Evolutionary conservation across 1,284 basidiomycete genomes (phyloP).

Genomic region (Exobasidium cylindrosporum): DNA sequence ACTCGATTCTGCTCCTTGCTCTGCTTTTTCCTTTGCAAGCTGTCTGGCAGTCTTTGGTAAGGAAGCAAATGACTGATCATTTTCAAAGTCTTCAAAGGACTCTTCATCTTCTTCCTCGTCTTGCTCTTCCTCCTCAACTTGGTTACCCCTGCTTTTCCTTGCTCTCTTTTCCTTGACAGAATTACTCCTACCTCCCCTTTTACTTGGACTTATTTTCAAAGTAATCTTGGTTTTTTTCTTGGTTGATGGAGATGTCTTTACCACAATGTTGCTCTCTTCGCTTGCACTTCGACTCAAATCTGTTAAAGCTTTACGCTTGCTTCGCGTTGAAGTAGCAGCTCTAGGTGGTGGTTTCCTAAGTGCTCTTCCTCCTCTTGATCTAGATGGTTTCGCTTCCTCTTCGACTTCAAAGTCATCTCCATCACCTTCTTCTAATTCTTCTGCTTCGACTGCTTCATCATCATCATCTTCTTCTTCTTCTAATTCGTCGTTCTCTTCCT

Average conservation of each 20-base stretch:
- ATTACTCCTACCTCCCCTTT: background rate
- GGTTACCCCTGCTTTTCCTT: slow-evolving; percentile 1
- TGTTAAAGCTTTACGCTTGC: background rate
- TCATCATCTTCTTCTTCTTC: slow-evolving; percentile 10
- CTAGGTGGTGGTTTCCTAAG: slow-evolving; percentile 15
- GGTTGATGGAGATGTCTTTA: background rate
- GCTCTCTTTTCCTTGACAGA: background rate
- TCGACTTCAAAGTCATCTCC: background rate
- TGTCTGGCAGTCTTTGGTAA: slow-evolving; percentile 49
- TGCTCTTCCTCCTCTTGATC: background rate
- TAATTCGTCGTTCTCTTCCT: slow-evolving; percentile 1
- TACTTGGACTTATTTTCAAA: background rate
- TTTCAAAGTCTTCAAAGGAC: slow-evolving; percentile 21
- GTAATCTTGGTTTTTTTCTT: slow-evolving; percentile 6
- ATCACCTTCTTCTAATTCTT: background rate
- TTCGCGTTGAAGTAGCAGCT: slow-evolving; percentile 14
- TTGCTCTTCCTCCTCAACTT: slow-evolving; percentile 8
- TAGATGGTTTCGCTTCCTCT: background rate
- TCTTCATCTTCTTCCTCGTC: slow-evolving; percentile 13
- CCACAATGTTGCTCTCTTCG: slow-evolving; percentile 5
- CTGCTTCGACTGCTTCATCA: background rate
- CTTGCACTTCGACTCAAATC: slow-evolving; percentile 3
- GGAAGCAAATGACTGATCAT: slow-evolving; percentile 11
- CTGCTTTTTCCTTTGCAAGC: slow-evolving; percentile 33
- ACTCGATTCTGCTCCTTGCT: slow-evolving; percentile 16